phyloP scores from a whole-genome alignment of 1,284 basidiomycete genomes.

The Pseudozyma sp. region DNA sequence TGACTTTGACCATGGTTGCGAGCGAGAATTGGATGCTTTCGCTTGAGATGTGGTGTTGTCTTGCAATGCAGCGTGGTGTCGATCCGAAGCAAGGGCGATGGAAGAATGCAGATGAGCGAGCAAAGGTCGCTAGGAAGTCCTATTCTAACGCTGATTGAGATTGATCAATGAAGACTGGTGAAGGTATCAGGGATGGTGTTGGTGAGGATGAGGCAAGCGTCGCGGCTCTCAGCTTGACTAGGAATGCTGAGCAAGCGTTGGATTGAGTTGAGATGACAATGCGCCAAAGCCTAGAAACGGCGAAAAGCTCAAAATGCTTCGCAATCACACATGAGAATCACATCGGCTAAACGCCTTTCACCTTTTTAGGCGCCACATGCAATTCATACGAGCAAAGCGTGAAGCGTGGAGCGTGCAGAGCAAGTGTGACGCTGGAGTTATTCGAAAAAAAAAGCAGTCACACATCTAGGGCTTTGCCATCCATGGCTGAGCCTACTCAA shows the following conservation, averaged over 20 bases:
- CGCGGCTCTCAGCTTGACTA: not conserved
- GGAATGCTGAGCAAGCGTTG: not conserved
- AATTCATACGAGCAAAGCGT: not conserved
- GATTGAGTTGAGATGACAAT: not conserved
- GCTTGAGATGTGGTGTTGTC: too few relatives aligned
- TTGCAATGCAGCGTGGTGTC: too few relatives aligned
- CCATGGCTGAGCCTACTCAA: not conserved
- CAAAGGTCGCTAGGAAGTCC: too few relatives aligned
- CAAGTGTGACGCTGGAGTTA: too few relatives aligned
- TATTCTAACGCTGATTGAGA: too few relatives aligned
- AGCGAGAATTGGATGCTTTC: not conserved
- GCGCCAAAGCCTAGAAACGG: not conserved
- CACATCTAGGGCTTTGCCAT: too few relatives aligned
- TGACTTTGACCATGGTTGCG: constrained; percentile 45
- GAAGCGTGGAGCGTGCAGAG: constrained; percentile 1
- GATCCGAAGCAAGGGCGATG: too few relatives aligned
- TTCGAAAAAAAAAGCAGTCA: too few relatives aligned
- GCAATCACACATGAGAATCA: not conserved
- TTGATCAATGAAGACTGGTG: too few relatives aligned
- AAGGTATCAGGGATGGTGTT: not conserved
- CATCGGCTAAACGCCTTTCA: not conserved
- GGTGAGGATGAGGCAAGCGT: not conserved
- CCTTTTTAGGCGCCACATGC: not conserved
- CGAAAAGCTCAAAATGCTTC: constrained; percentile 5
- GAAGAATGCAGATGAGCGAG: too few relatives aligned